Evolutionary conservation across 208 protist genomes (phyloP).

Genomic region (Leishmania tropica): DNA sequence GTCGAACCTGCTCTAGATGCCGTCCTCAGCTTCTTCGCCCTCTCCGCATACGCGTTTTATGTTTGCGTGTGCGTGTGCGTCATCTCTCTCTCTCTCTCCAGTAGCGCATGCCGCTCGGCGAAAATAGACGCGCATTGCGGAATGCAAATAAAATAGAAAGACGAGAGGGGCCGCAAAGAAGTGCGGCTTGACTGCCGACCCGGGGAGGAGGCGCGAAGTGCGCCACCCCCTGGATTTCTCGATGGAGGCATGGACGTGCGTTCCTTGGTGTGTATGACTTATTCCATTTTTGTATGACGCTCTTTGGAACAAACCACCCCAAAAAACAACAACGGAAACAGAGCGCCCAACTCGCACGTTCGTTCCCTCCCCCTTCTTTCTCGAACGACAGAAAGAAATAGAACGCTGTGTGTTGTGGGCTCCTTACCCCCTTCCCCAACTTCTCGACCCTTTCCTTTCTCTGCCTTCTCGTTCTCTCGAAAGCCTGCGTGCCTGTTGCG

Average conservation of each 20-base stretch:
- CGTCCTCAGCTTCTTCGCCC: neutral
- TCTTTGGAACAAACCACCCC: slow-evolving; percentile 3
- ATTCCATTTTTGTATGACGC: slow-evolving; percentile 4
- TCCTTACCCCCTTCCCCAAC: neutral
- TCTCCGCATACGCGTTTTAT: neutral
- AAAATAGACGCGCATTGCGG: neutral
- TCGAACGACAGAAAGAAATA: neutral
- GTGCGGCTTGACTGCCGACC: neutral
- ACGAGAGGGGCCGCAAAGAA: neutral
- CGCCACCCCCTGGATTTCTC: neutral
- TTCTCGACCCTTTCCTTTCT: neutral
- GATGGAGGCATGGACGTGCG: neutral
- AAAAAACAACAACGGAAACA: neutral
- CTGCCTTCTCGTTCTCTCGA: neutral
- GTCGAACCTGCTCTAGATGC: neutral
- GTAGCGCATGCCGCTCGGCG: neutral
- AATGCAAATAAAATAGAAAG: neutral
- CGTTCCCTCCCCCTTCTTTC: neutral
- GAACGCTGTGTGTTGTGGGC: neutral
- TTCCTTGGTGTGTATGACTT: neutral
- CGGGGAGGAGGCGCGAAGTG: neutral
- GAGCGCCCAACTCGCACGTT: neutral
- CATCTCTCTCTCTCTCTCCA: neutral
- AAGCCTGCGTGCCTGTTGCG: neutral
- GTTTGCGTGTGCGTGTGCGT: neutral